phyloP scores from a whole-genome alignment of 2,329 filamentous ascomycete genomes.

The Paecilomyces niveus region DNA sequence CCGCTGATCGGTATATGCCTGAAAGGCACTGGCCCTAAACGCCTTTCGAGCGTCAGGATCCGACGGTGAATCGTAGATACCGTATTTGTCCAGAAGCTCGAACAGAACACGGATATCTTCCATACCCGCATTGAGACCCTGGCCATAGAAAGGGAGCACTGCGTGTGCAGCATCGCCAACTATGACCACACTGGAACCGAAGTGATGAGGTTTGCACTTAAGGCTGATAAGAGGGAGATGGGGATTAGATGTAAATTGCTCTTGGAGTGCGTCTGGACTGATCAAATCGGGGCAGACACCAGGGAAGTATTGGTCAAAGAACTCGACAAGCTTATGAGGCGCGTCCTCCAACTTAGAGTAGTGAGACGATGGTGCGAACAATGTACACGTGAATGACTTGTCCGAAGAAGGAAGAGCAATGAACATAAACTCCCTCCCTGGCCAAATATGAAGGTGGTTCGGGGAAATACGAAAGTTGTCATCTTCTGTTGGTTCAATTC shows the following conservation, averaged over 20 bases:
- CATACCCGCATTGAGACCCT: conserved; percentile 94
- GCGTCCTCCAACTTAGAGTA: conserved; percentile 62
- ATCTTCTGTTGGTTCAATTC: conserved; percentile 53
- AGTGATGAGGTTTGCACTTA: conserved; percentile 87
- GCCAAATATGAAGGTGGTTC: conserved; percentile 96
- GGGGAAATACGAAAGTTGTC: conserved; percentile 73
- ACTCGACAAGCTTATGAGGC: conserved; percentile 65
- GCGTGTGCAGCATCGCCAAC: conserved; percentile 92
- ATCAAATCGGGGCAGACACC: conserved; percentile 62
- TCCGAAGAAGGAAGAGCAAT: conserved; percentile 89
- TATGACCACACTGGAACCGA: conserved; percentile 67
- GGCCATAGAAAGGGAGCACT: conserved; percentile 97
- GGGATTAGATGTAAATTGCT: conserved; percentile 73
- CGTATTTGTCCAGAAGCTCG: conserved; percentile 65
- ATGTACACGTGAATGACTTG: conserved; percentile 87
- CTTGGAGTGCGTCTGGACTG: conserved; percentile 56
- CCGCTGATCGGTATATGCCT: conserved; percentile 67
- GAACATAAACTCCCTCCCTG: conserved; percentile 91
- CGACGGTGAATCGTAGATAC: conserved; percentile 28
- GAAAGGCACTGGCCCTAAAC: conserved; percentile 47
- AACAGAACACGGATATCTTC: conserved; percentile 92
- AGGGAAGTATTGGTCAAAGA: conserved; percentile 80
- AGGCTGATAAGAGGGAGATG: conserved; percentile 90
- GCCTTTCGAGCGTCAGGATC: conserved; percentile 40
- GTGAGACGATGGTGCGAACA: conserved; percentile 71